Conservation (phyloP, 1,284 basidiomycete species). For the Leucoagaricus sp. region DNA sequence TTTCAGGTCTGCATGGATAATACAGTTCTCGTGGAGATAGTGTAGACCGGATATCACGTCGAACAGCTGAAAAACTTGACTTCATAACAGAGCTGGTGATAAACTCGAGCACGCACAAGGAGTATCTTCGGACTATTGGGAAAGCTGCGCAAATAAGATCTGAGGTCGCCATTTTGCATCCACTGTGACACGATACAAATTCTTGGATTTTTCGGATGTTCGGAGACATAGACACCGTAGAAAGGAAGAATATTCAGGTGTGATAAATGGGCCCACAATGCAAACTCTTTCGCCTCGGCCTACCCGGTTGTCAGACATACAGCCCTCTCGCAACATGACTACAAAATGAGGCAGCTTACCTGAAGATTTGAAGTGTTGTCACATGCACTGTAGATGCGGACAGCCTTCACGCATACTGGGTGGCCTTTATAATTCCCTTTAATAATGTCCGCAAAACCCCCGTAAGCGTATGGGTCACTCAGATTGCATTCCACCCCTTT, state of each 20-base stretch:
- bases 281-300: neutral
- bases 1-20: slow-evolving; percentile 9
- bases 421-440: neutral
- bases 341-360: too few relatives aligned
- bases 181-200: slow-evolving; percentile 3
- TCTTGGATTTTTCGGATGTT: neutral
- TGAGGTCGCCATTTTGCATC: slow-evolving; percentile 2
- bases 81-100: too few relatives aligned
- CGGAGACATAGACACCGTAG: neutral
- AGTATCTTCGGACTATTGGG: neutral
- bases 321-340: too few relatives aligned
- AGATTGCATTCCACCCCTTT: too few relatives aligned
- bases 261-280: slow-evolving; percentile 2
- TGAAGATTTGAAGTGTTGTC: too few relatives aligned
- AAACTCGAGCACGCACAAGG: neutral
- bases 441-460: neutral
- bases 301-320: neutral
- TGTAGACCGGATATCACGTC: neutral
- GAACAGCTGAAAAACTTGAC: neutral
- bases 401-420: neutral
- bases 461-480: too few relatives aligned
- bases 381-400: neutral
- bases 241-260: slow-evolving; percentile 6
- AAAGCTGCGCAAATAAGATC: neutral
- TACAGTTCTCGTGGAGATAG: neutral